A percentile compares a stretch with the other conserved stretches of the same genome.
phyloP scores from a whole-genome alignment of 2,329 filamentous ascomycete genomes.

The Cryphonectria parasitica region DNA sequence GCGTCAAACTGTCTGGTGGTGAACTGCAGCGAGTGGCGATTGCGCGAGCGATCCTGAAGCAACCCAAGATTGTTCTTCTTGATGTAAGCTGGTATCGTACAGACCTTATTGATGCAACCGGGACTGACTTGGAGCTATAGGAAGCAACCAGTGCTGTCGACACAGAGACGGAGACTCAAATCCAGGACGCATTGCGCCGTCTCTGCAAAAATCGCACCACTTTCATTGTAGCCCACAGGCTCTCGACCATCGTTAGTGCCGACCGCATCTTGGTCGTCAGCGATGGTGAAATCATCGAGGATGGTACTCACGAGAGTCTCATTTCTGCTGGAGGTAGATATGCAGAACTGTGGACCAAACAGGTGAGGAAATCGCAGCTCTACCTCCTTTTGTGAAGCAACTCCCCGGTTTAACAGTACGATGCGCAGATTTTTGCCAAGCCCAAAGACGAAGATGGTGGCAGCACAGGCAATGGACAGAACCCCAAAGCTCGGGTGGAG shows the following conservation, averaged over 20 bases:
- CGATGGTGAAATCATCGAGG: conserved; percentile 65
- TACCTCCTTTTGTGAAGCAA: not conserved
- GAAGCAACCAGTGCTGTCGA: conserved; percentile 80
- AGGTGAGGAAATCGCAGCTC: conserved; percentile 38
- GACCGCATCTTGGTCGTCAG: conserved; percentile 69
- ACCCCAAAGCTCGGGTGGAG: conserved; percentile 41
- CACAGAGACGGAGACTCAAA: conserved; percentile 69
- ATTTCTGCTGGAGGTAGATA: conserved; percentile 64
- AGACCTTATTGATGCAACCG: not conserved
- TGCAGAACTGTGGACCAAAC: conserved; percentile 67
- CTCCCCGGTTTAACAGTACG: not conserved
- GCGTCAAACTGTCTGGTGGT: conserved; percentile 66
- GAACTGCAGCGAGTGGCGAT: conserved; percentile 70
- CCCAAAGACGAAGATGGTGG: conserved; percentile 47
- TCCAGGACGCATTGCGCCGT: conserved; percentile 63
- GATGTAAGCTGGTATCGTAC: conserved; percentile 45
- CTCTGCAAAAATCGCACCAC: conserved; percentile 67
- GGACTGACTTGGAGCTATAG: not conserved
- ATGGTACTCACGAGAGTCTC: conserved; percentile 64
- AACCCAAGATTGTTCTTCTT: conserved; percentile 74
- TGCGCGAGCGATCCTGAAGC: conserved; percentile 72
- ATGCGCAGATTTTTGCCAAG: conserved; percentile 48
- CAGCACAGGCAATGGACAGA: conserved; percentile 32
- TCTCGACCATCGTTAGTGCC: conserved; percentile 73
- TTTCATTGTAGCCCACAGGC: conserved; percentile 69